Conservation (phyloP, 805 yeast genomes). For the Saturnispora bothae region DNA sequence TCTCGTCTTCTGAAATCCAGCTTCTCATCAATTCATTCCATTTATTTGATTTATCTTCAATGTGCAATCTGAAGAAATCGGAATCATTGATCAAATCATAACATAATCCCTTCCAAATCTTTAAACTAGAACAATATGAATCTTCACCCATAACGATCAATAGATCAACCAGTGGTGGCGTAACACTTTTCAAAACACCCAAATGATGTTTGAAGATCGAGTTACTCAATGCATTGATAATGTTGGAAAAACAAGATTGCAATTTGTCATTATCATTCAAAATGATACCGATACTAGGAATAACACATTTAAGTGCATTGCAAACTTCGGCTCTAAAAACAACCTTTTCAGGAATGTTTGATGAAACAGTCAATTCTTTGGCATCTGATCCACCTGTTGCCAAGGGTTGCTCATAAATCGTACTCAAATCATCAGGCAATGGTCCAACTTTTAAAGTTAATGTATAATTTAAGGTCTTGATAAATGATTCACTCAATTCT, state of each 20-base stretch:
- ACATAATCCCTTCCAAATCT: constrained; percentile 54
- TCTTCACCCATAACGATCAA: constrained; percentile 27
- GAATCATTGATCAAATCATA: constrained; percentile 56
- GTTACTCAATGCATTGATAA: constrained; percentile 42
- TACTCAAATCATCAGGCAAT: background rate
- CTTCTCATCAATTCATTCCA: constrained; percentile 49
- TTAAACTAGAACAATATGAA: constrained; percentile 31
- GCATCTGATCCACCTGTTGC: background rate
- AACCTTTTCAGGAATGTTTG: constrained; percentile 12
- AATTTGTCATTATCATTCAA: constrained; percentile 52
- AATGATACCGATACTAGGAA: constrained; percentile 32
- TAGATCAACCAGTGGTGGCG: constrained; percentile 32
- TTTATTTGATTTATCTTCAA: constrained; percentile 17
- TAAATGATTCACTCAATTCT: constrained; percentile 31
- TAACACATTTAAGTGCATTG: constrained; percentile 29
- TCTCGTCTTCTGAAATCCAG: constrained; percentile 62
- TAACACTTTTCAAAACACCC: constrained; percentile 29
- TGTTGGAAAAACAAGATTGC: constrained; percentile 35
- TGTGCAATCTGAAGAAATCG: constrained; percentile 37
- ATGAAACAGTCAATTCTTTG: constrained; percentile 2
- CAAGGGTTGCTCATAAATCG: constrained; percentile 1
- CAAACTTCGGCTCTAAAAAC: constrained; percentile 35
- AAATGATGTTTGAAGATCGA: constrained; percentile 38
- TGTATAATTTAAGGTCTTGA: constrained; percentile 18
- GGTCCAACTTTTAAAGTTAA: constrained; percentile 19